phyloP scores from a whole-genome alignment of 345 rosid species.

The Pistacia atlantica region DNA sequence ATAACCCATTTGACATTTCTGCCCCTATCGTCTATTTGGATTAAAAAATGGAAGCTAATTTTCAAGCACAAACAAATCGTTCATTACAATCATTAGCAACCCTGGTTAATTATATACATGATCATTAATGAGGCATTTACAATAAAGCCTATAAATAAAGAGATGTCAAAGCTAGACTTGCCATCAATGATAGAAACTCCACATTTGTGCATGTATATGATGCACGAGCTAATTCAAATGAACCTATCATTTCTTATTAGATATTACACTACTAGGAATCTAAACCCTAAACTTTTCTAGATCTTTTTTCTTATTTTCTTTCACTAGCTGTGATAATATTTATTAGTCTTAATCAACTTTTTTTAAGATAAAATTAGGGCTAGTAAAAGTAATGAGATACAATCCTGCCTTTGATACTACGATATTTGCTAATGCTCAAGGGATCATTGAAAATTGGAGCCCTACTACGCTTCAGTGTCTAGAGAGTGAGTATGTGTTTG shows the following conservation, averaged over 20 bases:
- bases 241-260: too few relatives aligned
- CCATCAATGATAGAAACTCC: too few relatives aligned
- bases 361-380: slow-evolving; percentile 58
- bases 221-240: too few relatives aligned
- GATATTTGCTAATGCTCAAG: slow-evolving; percentile 81
- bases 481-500: slow-evolving; percentile 69
- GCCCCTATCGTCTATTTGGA: not conserved
- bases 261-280: too few relatives aligned
- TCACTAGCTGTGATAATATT: not conserved
- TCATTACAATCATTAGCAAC: not conserved
- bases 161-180: too few relatives aligned
- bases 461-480: slow-evolving; percentile 78
- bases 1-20: too few relatives aligned
- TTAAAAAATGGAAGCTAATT: slow-evolving; percentile 38
- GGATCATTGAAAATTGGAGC: slow-evolving; percentile 91
- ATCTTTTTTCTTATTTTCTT: not conserved
- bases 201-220: too few relatives aligned
- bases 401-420: slow-evolving; percentile 71
- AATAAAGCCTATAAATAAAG: too few relatives aligned
- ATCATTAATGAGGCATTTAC: not conserved
- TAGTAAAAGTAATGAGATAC: slow-evolving; percentile 75
- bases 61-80: slow-evolving; percentile 20
- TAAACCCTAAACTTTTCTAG: too few relatives aligned
- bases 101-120: not conserved
- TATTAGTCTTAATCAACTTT: slow-evolving; percentile 1